Evolutionary conservation across 192 early-diverging fungal species (phyloP).

Genomic region (Backusella parvicylindrica): DNA sequence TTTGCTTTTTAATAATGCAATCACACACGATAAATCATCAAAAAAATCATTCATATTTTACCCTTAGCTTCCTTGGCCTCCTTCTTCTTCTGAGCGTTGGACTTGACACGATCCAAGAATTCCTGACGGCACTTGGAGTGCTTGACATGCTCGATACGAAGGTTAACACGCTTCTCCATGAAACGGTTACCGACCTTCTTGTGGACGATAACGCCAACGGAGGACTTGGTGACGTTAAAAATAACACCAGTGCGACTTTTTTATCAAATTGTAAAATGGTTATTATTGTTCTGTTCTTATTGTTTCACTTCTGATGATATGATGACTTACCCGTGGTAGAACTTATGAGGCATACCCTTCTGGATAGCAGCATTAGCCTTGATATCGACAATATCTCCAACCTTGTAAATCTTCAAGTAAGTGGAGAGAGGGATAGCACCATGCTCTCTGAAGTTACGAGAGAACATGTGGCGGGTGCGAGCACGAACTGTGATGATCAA

Average conservation of each 20-base stretch:
- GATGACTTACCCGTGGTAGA: slow-evolving; percentile 87
- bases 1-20: slow-evolving; percentile 1
- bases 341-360: slow-evolving; percentile 99
- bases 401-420: slow-evolving; percentile 98
- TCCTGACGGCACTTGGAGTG: slow-evolving; percentile 99
- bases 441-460: slow-evolving; percentile 94
- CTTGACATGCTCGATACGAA: slow-evolving; percentile 98
- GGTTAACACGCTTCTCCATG: slow-evolving; percentile 97
- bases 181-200: slow-evolving; percentile 98
- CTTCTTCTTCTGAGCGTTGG: slow-evolving; percentile 81
- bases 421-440: slow-evolving; percentile 93
- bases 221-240: slow-evolving; percentile 99
- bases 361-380: slow-evolving; percentile 98
- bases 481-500: slow-evolving; percentile 61
- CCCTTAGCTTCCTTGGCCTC: slow-evolving; percentile 60
- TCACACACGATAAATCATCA: neutral
- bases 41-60: neutral
- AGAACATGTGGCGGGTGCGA: slow-evolving; percentile 97
- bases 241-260: slow-evolving; percentile 91
- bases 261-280: no score
- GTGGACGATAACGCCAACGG: slow-evolving; percentile 97
- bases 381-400: slow-evolving; percentile 99
- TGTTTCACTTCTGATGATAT: neutral
- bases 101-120: slow-evolving; percentile 95
- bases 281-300: no score